Evolutionary conservation across 768 basidiomycete genomes (phyloP).

Genomic region (Cantharellus anzutake): DNA sequence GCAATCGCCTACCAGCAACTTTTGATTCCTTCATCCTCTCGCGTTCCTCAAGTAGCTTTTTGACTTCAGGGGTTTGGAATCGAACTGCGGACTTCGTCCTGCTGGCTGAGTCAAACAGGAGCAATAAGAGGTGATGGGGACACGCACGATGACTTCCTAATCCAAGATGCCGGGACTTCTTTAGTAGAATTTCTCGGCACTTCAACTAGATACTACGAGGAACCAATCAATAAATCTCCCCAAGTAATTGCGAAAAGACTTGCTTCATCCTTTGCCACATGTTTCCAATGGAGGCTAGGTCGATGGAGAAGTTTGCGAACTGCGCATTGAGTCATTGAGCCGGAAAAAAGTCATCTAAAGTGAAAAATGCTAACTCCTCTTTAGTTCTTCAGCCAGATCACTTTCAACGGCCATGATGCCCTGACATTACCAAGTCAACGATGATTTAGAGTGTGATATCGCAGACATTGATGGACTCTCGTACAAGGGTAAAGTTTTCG

Average conservation of each 20-base stretch:
- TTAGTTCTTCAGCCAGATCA: conserved; percentile 58
- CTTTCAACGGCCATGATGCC: conserved; percentile 44
- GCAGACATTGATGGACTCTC: conserved; percentile 10
- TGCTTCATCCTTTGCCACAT: conserved; percentile 53
- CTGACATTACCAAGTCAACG: conserved; percentile 20
- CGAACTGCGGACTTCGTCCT: conserved; percentile 58
- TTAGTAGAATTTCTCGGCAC: conserved; percentile 38
- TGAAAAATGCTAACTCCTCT: conserved; percentile 26
- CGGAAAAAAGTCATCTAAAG: neutral
- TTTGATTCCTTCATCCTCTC: conserved; percentile 59
- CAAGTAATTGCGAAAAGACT: conserved; percentile 5
- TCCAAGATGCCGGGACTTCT: conserved; percentile 36
- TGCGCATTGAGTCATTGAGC: conserved; percentile 13
- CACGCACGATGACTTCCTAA: conserved; percentile 30
- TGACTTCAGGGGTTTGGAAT: conserved; percentile 56
- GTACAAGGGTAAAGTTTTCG: conserved; percentile 39
- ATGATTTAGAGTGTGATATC: neutral
- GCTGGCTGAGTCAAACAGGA: conserved; percentile 2
- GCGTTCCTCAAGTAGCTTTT: conserved; percentile 42
- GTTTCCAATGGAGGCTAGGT: conserved; percentile 54
- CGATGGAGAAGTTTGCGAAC: conserved; percentile 55
- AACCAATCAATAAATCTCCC: neutral
- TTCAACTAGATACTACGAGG: conserved; percentile 55
- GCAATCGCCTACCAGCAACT: conserved; percentile 23
- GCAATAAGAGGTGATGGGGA: neutral